phyloP scores from a whole-genome alignment of 2,329 filamentous ascomycete species.

The Fusarium brachygibbosum region DNA sequence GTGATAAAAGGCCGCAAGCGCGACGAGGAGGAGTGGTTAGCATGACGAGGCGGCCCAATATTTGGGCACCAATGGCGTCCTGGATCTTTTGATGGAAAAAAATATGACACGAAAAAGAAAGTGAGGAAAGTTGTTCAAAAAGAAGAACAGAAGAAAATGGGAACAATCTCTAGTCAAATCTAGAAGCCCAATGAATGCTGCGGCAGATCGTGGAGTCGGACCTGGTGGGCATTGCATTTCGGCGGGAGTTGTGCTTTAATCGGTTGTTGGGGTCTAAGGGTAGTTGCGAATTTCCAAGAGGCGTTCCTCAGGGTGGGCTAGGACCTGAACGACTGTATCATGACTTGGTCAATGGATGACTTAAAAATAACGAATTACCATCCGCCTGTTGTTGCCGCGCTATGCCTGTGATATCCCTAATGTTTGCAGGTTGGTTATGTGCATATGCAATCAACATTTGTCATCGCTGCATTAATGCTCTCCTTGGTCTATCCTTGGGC shows the following conservation, averaged over 20 bases:
- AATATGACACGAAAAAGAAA: constrained; percentile 28
- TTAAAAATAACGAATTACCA: constrained; percentile 41
- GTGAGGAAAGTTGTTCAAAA: constrained; percentile 28
- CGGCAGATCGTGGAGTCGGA: constrained; percentile 37
- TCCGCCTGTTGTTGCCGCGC: background rate
- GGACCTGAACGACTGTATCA: constrained; percentile 45
- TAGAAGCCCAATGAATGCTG: constrained; percentile 22
- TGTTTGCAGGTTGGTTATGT: background rate
- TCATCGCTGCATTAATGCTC: background rate
- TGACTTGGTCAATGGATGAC: constrained; percentile 34
- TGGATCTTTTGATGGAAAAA: constrained; percentile 21
- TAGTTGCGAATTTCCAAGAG: constrained; percentile 35
- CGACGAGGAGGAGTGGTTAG: constrained; percentile 72
- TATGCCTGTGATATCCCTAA: background rate
- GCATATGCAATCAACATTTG: background rate
- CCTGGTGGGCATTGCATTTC: constrained; percentile 47
- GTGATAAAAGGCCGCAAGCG: constrained; percentile 70
- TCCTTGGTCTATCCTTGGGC: background rate
- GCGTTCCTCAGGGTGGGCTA: constrained; percentile 44
- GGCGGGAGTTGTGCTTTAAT: constrained; percentile 47
- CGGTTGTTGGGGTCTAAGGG: constrained; percentile 6
- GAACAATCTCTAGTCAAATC: constrained; percentile 16
- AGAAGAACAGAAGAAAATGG: constrained; percentile 35
- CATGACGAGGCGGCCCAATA: constrained; percentile 51
- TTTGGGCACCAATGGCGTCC: background rate